A percentile compares a stretch with the other conserved stretches of the same genome.
These are phyloP conservation scores for Aureobasidium sp. DNA, from an alignment of 2,329 filamentous ascomycete species.

Conservation along the genomic window DNA sequence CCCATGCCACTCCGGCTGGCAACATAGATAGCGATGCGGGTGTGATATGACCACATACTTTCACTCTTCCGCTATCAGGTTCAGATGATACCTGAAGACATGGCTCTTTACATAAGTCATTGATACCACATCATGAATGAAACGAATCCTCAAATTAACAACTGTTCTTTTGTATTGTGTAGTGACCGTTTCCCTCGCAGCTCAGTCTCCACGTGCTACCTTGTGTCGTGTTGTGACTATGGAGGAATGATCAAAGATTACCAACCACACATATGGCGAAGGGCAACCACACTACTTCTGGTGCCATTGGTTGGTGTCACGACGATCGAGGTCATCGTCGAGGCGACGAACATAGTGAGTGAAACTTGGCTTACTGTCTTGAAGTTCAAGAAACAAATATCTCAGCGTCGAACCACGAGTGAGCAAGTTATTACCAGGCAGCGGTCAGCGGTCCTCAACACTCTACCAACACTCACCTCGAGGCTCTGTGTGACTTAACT, in stretches of 20 bases:
- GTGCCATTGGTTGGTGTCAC: not conserved
- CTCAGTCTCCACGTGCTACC: not conserved
- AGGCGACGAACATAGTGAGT: not conserved
- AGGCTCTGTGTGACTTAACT: not conserved
- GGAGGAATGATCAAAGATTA: too few relatives aligned
- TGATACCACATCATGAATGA: constrained; percentile 20
- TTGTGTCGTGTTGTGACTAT: too few relatives aligned
- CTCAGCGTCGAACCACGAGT: not conserved
- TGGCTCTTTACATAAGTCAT: constrained; percentile 10
- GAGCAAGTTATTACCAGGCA: not conserved
- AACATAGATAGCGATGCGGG: constrained; percentile 20
- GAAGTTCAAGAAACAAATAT: not conserved
- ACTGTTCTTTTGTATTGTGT: not conserved
- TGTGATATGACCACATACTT: not conserved
- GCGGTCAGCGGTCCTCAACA: not conserved
- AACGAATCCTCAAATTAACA: constrained; percentile 7
- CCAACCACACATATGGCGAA: too few relatives aligned
- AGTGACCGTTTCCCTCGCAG: not conserved
- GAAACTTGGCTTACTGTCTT: not conserved
- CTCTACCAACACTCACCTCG: not conserved
- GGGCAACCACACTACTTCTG: too few relatives aligned
- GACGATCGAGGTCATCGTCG: not conserved
- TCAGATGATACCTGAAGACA: not conserved
- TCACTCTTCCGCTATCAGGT: constrained; percentile 16
- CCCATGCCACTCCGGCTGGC: not conserved